phyloP scores from a whole-genome alignment of 306 rosid species.

The Lathyrus tuberosus region DNA sequence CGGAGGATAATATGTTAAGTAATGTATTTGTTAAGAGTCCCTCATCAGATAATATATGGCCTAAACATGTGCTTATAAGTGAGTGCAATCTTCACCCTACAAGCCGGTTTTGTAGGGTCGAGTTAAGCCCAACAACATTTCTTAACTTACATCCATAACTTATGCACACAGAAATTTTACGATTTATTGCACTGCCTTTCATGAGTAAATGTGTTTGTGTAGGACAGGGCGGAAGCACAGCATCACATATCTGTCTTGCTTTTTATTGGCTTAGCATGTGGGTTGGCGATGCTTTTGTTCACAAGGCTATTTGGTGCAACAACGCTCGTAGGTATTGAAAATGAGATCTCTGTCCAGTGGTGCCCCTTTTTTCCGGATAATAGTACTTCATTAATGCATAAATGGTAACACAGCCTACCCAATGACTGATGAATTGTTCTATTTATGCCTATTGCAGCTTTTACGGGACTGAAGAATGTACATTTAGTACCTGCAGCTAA shows the following conservation, averaged over 20 bases:
- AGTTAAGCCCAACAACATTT: no score
- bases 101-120: no score
- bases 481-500: slow-evolving; percentile 81
- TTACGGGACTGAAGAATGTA: slow-evolving; percentile 68
- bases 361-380: slow-evolving; percentile 23
- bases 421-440: slow-evolving; percentile 46
- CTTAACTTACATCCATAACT: slow-evolving; percentile 8
- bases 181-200: slow-evolving; percentile 17
- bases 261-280: slow-evolving; percentile 80
- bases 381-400: slow-evolving; percentile 27
- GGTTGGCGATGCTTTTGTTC: slow-evolving; percentile 71
- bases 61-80: no score
- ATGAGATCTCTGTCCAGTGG: slow-evolving; percentile 22
- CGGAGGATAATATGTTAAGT: background rate
- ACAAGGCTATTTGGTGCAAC: slow-evolving; percentile 68
- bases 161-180: slow-evolving; percentile 1
- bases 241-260: slow-evolving; percentile 66
- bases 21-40: background rate
- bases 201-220: slow-evolving; percentile 41
- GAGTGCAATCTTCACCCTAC: no score
- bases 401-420: slow-evolving; percentile 37
- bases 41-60: no score
- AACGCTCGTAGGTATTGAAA: slow-evolving; percentile 69
- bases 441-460: slow-evolving; percentile 60
- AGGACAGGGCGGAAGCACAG: slow-evolving; percentile 87